Evolutionary conservation across 2,329 filamentous ascomycete genomes (phyloP).

Genomic region (Ambrosiella beaveri): DNA sequence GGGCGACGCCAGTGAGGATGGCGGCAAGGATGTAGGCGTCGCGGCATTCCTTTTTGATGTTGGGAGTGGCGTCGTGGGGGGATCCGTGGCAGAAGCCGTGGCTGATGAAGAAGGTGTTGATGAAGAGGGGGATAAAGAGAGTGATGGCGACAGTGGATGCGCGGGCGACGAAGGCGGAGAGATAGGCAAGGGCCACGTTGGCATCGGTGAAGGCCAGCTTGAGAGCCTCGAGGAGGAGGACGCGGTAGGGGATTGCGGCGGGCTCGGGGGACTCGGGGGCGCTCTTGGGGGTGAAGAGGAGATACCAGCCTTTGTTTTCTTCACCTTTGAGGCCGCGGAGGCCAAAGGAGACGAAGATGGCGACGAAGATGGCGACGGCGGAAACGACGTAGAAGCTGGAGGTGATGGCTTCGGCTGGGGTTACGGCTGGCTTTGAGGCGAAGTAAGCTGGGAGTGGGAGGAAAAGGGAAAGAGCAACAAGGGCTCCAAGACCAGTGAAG

Average conservation of each 20-base stretch:
- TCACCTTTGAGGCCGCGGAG: conserved; percentile 54
- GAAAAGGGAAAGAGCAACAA: conserved; percentile 68
- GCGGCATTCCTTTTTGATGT: conserved; percentile 71
- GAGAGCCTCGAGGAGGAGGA: conserved; percentile 45
- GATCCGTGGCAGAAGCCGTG: conserved; percentile 61
- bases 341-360: conserved; percentile 61
- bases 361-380: conserved; percentile 51
- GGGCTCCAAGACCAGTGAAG: conserved; percentile 80
- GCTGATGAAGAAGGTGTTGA: conserved; percentile 77
- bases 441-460: conserved; percentile 75
- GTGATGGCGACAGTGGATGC: conserved; percentile 91
- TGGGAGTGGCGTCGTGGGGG: conserved; percentile 45
- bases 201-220: conserved; percentile 56
- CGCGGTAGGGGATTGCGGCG: conserved; percentile 33
- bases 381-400: conserved; percentile 82
- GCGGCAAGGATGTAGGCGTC: conserved; percentile 77
- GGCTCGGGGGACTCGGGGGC: conserved; percentile 1
- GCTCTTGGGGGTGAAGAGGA: conserved; percentile 22
- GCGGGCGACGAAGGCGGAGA: conserved; percentile 86
- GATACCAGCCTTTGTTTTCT: conserved; percentile 54
- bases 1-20: conserved; percentile 73
- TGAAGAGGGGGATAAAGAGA: conserved; percentile 80
- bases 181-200: conserved; percentile 70
- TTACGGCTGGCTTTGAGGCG: conserved; percentile 49
- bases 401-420: conserved; percentile 56